Percentiles rank a stretch among this genome's conserved stretches.
Conservation (phyloP, 148 eudicot species). For the Silene latifolia region DNA sequence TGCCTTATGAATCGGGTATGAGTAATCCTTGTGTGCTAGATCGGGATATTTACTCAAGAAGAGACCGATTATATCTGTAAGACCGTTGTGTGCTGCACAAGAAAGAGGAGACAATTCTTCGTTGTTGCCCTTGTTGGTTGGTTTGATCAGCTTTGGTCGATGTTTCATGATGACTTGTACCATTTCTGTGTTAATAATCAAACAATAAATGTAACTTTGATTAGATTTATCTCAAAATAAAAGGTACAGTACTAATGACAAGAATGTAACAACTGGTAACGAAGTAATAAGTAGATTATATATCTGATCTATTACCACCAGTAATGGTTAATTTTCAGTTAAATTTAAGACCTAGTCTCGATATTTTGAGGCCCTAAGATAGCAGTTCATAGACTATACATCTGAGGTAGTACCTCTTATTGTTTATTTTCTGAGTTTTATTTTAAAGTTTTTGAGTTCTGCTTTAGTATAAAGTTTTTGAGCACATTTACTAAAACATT, state of each 20-base stretch:
- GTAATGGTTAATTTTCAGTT: too few relatives aligned
- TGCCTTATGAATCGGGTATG: conserved; percentile 14
- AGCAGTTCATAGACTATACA: too few relatives aligned
- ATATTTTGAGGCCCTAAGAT: too few relatives aligned
- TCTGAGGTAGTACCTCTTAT: too few relatives aligned
- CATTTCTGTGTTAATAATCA: conserved; percentile 4
- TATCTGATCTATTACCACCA: too few relatives aligned
- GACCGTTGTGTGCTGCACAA: conserved; percentile 6
- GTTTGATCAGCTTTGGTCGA: conserved; percentile 4
- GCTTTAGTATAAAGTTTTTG: too few relatives aligned
- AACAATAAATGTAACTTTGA: background rate
- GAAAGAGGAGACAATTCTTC: conserved; percentile 13
- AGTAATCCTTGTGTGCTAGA: background rate
- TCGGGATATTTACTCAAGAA: background rate
- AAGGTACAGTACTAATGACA: too few relatives aligned
- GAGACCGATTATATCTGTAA: background rate
- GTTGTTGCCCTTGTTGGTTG: background rate
- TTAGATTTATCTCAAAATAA: background rate
- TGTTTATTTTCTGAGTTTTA: too few relatives aligned
- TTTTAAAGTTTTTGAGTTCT: too few relatives aligned
- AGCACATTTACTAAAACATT: too few relatives aligned
- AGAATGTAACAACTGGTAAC: background rate
- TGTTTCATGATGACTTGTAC: background rate
- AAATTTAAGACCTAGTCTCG: too few relatives aligned
- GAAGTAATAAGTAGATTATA: too few relatives aligned